These are phyloP conservation scores for Peronospora belbahrii DNA, from an alignment of 352 stramenopile species.

Conservation along the genomic window DNA sequence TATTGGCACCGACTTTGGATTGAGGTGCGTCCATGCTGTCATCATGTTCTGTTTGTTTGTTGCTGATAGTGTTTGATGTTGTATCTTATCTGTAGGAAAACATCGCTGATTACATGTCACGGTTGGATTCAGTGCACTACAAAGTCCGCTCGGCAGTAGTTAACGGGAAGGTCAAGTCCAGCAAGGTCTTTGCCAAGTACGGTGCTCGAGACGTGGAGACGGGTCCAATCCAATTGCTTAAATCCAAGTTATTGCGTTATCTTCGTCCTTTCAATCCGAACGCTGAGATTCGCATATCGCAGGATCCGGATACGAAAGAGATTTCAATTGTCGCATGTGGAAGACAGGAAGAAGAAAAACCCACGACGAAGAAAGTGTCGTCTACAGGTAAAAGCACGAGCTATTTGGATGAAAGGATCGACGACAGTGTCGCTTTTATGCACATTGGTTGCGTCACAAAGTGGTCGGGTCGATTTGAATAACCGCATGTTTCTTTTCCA, in stretches of 20 bases:
- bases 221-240: slow-evolving; percentile 70
- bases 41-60: neutral
- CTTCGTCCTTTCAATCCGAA: slow-evolving; percentile 71
- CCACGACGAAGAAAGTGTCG: slow-evolving; percentile 5
- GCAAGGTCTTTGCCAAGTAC: slow-evolving; percentile 82
- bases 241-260: slow-evolving; percentile 72
- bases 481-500: slow-evolving; percentile 13
- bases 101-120: slow-evolving; percentile 62
- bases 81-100: slow-evolving; percentile 19
- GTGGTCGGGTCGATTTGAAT: slow-evolving; percentile 65
- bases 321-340: slow-evolving; percentile 60
- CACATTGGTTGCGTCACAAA: slow-evolving; percentile 48
- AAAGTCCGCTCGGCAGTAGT: slow-evolving; percentile 48
- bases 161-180: slow-evolving; percentile 36
- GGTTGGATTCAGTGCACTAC: slow-evolving; percentile 68
- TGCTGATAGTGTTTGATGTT: slow-evolving; percentile 2
- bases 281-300: slow-evolving; percentile 56
- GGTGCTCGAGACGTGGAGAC: slow-evolving; percentile 74
- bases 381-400: slow-evolving; percentile 8
- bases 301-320: slow-evolving; percentile 29
- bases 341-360: slow-evolving; percentile 9
- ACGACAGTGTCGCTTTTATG: slow-evolving; percentile 21
- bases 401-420: too few relatives aligned
- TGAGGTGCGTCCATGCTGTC: slow-evolving; percentile 29
- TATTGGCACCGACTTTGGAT: slow-evolving; percentile 77